Evolutionary conservation across 1,139 yeast genomes (phyloP), one percentile per base, ranked within the genome.

Genomic region (Pneumocystis oryctolagi): DNA sequence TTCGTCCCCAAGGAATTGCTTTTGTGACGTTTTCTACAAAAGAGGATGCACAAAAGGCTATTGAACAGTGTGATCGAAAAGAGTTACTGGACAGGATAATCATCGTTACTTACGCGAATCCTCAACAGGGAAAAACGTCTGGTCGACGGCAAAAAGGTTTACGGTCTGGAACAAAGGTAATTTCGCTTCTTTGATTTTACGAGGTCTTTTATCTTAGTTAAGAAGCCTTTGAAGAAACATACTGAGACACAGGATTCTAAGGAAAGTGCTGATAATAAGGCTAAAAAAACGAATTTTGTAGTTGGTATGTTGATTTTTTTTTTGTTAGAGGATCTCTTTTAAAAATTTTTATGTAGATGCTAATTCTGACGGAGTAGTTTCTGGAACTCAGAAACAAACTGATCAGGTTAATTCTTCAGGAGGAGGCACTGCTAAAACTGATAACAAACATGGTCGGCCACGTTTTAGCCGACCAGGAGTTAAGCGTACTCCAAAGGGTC

Each of bases 31-130:
- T 83, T 75, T 80, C 86, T 56, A 80, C 85, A 64, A 79, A 86
- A 68, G 97, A 90, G 62, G 96, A 89, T 74, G 97, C 98, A 69
- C 84, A 86, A 78, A 82, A 84, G 67, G 97, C 97, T 65, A 78
- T 87, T 69, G 90, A 86, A 1, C 14, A 12, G 14, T 47, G 30
- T 25, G 20, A 47, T 9, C 30, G 12, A 20, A 47, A 25, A 47
- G 55, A 47, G 30, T 20, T 25, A 12, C 25, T 47, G 8, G 16
- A 47, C 12, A 25, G 55, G 16, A 25, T 1, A 12, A 20, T 47
- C 14, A 47, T 12, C 12, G 55, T 47, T 20, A 47, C 55, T 25
- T 25, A 25, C 12, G 55, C 55, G 12, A 47, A 47, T 47, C 55
- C 55, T 18, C 28, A 42, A 8, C 55, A 20, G 5, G 8, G 20